Evolutionary conservation across 805 yeast species (phyloP).

Genomic region (Lachancea waltii): DNA sequence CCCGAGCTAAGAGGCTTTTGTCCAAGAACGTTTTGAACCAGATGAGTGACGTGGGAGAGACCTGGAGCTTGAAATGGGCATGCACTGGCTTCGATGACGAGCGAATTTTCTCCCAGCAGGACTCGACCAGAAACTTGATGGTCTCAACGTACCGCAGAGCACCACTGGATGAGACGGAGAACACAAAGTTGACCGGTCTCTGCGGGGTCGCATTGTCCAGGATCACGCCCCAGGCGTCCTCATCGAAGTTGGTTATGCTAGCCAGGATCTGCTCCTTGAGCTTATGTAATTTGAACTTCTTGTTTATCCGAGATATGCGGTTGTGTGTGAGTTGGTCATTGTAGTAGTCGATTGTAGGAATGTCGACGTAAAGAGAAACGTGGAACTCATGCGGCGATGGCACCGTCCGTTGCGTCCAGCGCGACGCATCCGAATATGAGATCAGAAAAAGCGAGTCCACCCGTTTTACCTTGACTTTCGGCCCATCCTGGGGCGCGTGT

Average conservation of each 20-base stretch:
- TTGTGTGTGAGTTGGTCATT: conserved; percentile 27
- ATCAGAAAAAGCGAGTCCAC: conserved; percentile 27
- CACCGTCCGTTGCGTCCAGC: conserved; percentile 1
- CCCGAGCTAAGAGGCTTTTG: conserved; percentile 13
- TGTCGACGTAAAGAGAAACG: conserved; percentile 27
- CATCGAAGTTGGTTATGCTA: conserved; percentile 23
- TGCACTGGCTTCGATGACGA: conserved; percentile 8
- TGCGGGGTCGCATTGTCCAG: conserved; percentile 3
- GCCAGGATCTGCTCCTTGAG: conserved; percentile 23
- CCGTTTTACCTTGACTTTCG: conserved; percentile 25
- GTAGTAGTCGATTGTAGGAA: conserved; percentile 32
- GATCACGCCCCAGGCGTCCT: conserved; percentile 19
- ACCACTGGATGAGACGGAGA: conserved; percentile 24
- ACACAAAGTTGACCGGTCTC: conserved; percentile 9
- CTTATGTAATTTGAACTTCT: conserved; percentile 26
- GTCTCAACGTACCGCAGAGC: conserved; percentile 32
- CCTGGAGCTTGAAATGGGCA: conserved; percentile 21
- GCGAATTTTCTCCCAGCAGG: conserved; percentile 16
- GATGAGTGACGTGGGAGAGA: conserved; percentile 25
- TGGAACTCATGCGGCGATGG: conserved; percentile 15
- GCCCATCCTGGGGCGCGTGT: conserved; percentile 2
- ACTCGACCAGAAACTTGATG: conserved; percentile 26
- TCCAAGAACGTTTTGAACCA: conserved; percentile 30
- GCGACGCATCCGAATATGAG: conserved; percentile 23
- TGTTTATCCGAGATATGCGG: conserved; percentile 26